Evolutionary conservation across 1,284 basidiomycete species (phyloP).

Genomic region (Serendipita sp.): DNA sequence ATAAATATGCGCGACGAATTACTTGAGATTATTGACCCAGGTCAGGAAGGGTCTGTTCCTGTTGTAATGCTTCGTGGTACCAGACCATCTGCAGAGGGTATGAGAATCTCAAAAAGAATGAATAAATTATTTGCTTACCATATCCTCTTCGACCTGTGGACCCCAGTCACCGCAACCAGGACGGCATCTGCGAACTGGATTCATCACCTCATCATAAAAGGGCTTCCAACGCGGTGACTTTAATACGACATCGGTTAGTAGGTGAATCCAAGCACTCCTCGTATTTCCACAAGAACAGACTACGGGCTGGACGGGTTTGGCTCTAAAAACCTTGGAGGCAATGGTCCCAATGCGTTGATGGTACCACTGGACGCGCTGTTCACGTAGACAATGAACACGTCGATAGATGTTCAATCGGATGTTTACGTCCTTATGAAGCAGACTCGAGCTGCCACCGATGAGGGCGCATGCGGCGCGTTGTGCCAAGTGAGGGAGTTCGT

Average conservation of each 20-base stretch:
- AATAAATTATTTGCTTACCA: background rate
- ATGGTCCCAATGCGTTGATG: background rate
- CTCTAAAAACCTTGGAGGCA: background rate
- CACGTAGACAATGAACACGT: background rate
- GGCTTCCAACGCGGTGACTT: background rate
- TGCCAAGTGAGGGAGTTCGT: background rate
- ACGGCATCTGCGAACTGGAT: background rate
- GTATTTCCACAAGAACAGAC: background rate
- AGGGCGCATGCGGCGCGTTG: background rate
- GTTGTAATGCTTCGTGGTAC: background rate
- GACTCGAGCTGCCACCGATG: background rate
- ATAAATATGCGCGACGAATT: too few species aligned
- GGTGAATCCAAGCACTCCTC: background rate
- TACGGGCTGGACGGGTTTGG: background rate
- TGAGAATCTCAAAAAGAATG: too few species aligned
- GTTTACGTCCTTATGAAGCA: background rate
- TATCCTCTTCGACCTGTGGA: background rate
- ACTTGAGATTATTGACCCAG: too few species aligned
- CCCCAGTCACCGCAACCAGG: background rate
- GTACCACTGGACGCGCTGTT: background rate
- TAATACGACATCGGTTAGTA: background rate
- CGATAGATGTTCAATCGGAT: background rate
- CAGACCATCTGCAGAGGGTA: background rate
- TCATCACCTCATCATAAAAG: background rate
- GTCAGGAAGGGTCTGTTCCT: background rate